Evolutionary conservation across 2,329 filamentous ascomycete genomes (phyloP).

Genomic region (Ophiocordyceps sinensis): DNA sequence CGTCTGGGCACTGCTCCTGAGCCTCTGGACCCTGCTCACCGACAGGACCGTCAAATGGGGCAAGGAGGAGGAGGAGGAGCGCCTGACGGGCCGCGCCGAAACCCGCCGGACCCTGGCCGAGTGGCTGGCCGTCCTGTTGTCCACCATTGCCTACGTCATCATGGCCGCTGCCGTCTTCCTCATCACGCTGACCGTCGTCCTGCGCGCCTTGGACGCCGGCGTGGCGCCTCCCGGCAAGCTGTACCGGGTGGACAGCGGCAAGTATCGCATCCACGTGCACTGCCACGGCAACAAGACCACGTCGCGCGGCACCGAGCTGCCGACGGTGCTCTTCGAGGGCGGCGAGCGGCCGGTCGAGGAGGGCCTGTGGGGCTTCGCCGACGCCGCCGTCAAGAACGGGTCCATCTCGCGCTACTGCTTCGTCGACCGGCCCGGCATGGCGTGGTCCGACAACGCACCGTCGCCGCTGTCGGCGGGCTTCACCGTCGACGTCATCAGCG

Average conservation of each 20-base stretch:
- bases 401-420: slow-evolving; percentile 87
- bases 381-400: slow-evolving; percentile 61
- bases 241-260: slow-evolving; percentile 68
- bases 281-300: slow-evolving; percentile 59
- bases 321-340: slow-evolving; percentile 76
- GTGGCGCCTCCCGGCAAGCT: slow-evolving; percentile 59
- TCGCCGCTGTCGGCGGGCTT: slow-evolving; percentile 89
- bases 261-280: slow-evolving; percentile 76
- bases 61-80: slow-evolving; percentile 83
- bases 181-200: slow-evolving; percentile 63
- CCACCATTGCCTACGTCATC: slow-evolving; percentile 55
- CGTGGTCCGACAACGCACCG: slow-evolving; percentile 78
- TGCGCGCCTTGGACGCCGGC: slow-evolving; percentile 67
- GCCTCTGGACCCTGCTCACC: slow-evolving; percentile 62
- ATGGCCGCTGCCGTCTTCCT: slow-evolving; percentile 57
- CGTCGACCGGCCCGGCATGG: slow-evolving; percentile 81
- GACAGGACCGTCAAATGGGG: slow-evolving; percentile 82
- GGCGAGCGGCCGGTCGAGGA: slow-evolving; percentile 69
- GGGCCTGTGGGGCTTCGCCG: slow-evolving; percentile 66
- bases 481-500: slow-evolving; percentile 76
- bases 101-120: slow-evolving; percentile 67
- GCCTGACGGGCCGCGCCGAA: slow-evolving; percentile 79
- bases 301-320: slow-evolving; percentile 35
- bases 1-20: slow-evolving; percentile 65
- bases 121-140: slow-evolving; percentile 68